These are phyloP conservation scores for Rhododendron ferrugineum DNA, from an alignment of 148 eudicot species.

Conservation along the genomic window DNA sequence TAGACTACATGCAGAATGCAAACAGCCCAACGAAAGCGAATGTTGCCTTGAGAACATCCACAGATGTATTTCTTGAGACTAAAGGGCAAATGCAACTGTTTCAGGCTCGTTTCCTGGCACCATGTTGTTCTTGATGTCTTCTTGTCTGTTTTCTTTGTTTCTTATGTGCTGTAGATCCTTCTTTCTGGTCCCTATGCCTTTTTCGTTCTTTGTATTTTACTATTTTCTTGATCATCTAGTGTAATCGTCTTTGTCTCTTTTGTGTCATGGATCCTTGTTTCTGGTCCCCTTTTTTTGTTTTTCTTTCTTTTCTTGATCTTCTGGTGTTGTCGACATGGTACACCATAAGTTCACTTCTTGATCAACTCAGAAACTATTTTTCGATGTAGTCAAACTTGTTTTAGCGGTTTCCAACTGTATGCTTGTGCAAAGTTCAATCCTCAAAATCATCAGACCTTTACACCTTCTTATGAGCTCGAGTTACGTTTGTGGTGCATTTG, in stretches of 20 bases:
- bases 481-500: neutral
- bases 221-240: neutral
- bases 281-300: neutral
- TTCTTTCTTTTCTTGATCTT: neutral
- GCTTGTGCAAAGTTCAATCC: neutral
- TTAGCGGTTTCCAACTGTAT: neutral
- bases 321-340: neutral
- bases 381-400: neutral
- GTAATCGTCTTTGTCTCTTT: neutral
- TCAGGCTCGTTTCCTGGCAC: neutral
- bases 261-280: neutral
- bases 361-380: neutral
- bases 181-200: neutral
- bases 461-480: neutral
- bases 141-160: neutral
- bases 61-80: neutral
- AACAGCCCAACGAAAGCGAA: neutral
- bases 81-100: neutral
- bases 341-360: neutral
- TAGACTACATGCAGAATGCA: neutral
- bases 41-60: neutral
- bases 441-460: neutral
- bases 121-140: neutral
- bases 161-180: neutral
- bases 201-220: neutral